These are phyloP conservation scores for Digitaria exilis DNA, from an alignment of 202 grass and related monocot genomes.

Conservation along the genomic window DNA sequence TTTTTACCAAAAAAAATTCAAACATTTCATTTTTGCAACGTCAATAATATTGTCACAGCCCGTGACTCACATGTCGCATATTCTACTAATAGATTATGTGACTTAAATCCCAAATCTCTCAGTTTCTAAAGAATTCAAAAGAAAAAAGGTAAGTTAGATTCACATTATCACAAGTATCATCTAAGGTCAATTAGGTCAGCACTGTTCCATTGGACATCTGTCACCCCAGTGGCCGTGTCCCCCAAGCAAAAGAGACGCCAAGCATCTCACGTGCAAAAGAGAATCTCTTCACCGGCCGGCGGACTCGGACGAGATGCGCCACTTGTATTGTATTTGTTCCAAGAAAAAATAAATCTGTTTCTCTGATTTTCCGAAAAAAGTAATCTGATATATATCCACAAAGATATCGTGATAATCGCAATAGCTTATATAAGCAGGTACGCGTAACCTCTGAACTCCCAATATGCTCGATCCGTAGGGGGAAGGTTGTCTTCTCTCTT, in stretches of 20 bases:
- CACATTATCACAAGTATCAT: not conserved
- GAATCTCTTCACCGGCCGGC: constrained; percentile 9
- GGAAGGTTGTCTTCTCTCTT: not conserved
- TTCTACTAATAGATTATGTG: too few species aligned
- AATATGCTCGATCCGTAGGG: not conserved
- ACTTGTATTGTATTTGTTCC: constrained; percentile 27
- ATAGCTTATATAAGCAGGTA: constrained; percentile 61
- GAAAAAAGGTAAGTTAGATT: not conserved
- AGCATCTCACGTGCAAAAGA: constrained; percentile 30
- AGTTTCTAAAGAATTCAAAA: not conserved
- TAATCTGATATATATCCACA: not conserved
- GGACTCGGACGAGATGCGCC: not conserved
- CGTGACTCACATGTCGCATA: too few species aligned
- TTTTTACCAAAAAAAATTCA: too few species aligned
- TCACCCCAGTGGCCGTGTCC: not conserved
- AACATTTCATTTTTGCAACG: too few species aligned
- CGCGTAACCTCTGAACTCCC: too few species aligned
- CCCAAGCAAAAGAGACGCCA: not conserved
- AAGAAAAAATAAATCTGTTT: not conserved
- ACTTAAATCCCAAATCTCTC: too few species aligned
- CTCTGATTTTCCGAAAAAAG: constrained; percentile 5
- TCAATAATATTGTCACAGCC: too few species aligned
- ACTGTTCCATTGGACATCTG: not conserved
- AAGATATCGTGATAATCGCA: constrained; percentile 41
- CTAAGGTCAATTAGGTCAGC: not conserved